A percentile compares a stretch with the other conserved stretches of the same genome.
Evolutionary conservation across 2,329 filamentous ascomycete species (phyloP).

Genomic region (Trichoderma hamatum): DNA sequence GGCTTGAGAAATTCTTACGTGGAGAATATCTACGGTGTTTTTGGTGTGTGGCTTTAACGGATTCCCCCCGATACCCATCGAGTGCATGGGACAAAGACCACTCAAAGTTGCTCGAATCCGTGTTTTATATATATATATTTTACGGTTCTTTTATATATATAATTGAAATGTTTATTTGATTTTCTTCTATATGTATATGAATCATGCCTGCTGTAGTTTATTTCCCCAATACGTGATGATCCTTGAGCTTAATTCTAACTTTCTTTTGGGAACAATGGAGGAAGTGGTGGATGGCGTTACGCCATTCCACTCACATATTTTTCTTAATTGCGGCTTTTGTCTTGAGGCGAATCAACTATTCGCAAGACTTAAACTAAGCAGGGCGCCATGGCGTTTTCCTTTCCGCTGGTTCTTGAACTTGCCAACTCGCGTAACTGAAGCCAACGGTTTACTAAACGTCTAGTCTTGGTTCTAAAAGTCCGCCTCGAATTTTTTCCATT

Average conservation of each 20-base stretch:
- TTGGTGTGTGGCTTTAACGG: slow-evolving; percentile 28
- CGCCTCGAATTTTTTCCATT: neutral
- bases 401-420: slow-evolving; percentile 9
- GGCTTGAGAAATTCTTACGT: slow-evolving; percentile 18
- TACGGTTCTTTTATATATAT: slow-evolving; percentile 23
- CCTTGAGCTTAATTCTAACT: slow-evolving; percentile 22
- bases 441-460: neutral
- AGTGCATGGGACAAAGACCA: slow-evolving; percentile 11
- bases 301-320: neutral
- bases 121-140: slow-evolving; percentile 27
- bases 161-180: slow-evolving; percentile 27
- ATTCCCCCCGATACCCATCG: slow-evolving; percentile 20
- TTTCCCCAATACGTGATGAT: neutral
- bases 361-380: neutral
- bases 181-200: neutral
- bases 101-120: slow-evolving; percentile 20
- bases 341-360: neutral
- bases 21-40: slow-evolving; percentile 28
- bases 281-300: slow-evolving; percentile 15
- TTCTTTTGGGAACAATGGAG: slow-evolving; percentile 9
- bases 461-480: neutral
- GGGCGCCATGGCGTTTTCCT: slow-evolving; percentile 21
- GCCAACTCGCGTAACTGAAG: neutral
- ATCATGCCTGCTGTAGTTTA: neutral
- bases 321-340: neutral